Evolutionary conservation across 1,284 basidiomycete genomes (phyloP).

Genomic region (Malassezia slooffiae): DNA sequence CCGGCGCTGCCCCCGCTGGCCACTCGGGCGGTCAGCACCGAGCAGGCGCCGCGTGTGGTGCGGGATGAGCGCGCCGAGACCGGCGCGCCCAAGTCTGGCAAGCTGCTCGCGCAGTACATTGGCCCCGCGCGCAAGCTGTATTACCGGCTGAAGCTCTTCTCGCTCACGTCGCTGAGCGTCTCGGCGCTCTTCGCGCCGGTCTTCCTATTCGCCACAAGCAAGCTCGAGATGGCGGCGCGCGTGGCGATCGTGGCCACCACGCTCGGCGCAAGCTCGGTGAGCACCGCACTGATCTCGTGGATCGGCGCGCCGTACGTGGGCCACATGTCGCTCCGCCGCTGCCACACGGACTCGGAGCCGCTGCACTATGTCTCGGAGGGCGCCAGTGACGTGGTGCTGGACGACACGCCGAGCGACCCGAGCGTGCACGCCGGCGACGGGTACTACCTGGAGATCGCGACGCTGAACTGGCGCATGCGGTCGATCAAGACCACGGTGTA

Average conservation of each 20-base stretch:
- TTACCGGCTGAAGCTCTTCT: slow-evolving; percentile 68
- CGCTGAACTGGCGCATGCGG: slow-evolving; percentile 56
- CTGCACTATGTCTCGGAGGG: slow-evolving; percentile 12
- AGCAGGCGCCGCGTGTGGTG: too few relatives aligned
- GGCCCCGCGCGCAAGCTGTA: slow-evolving; percentile 65
- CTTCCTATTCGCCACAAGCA: slow-evolving; percentile 67
- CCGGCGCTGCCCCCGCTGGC: too few relatives aligned
- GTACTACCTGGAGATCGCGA: slow-evolving; percentile 56
- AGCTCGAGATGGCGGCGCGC: slow-evolving; percentile 61
- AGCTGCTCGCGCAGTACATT: slow-evolving; percentile 30
- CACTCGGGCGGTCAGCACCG: too few relatives aligned
- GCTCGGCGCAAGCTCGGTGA: slow-evolving; percentile 59
- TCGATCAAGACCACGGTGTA: slow-evolving; percentile 60
- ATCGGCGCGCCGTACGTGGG: slow-evolving; percentile 55
- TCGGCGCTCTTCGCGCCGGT: slow-evolving; percentile 64
- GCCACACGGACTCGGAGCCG: slow-evolving; percentile 1
- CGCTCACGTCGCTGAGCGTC: slow-evolving; percentile 63
- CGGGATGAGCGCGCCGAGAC: too few relatives aligned
- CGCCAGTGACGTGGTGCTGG: slow-evolving; percentile 2
- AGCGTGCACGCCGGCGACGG: slow-evolving; percentile 8
- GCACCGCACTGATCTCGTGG: slow-evolving; percentile 66
- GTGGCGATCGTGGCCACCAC: slow-evolving; percentile 60
- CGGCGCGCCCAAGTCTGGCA: too few relatives aligned
- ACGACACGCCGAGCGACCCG: slow-evolving; percentile 14
- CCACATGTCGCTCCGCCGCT: slow-evolving; percentile 41